Conservation (phyloP, 495 filamentous ascomycete species). For the Letharia columbiana region DNA sequence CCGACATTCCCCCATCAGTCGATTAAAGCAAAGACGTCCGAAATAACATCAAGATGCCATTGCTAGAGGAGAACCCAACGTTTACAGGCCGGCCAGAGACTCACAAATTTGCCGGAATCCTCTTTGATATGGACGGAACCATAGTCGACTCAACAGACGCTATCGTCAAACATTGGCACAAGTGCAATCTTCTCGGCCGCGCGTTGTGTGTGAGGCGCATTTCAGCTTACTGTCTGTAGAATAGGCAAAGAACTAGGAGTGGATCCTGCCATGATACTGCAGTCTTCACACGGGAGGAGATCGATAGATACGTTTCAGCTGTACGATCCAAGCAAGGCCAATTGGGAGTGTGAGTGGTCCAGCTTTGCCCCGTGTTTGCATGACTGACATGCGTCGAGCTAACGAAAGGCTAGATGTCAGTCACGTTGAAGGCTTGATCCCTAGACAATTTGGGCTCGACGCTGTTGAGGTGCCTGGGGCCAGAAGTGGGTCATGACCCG, state of each 20-base stretch:
- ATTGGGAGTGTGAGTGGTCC: slow-evolving; percentile 71
- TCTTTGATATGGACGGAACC: slow-evolving; percentile 64
- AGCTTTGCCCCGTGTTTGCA: background rate
- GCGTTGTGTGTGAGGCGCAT: background rate
- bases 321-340: slow-evolving; percentile 72
- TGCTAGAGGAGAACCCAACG: slow-evolving; percentile 20
- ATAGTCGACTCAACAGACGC: slow-evolving; percentile 74
- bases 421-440: slow-evolving; percentile 68
- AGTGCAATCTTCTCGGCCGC: slow-evolving; percentile 41
- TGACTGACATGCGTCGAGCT: slow-evolving; percentile 7
- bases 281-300: slow-evolving; percentile 81
- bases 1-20: background rate
- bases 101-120: slow-evolving; percentile 62
- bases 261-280: slow-evolving; percentile 66
- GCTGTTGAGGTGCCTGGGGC: slow-evolving; percentile 75
- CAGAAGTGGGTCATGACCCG: slow-evolving; percentile 24
- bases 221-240: slow-evolving; percentile 36
- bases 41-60: background rate
- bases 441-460: slow-evolving; percentile 63
- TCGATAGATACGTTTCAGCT: slow-evolving; percentile 61
- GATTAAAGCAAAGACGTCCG: background rate
- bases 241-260: slow-evolving; percentile 76
- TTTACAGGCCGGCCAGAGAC: slow-evolving; percentile 53
- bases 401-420: slow-evolving; percentile 55
- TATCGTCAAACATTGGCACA: slow-evolving; percentile 86